Base-by-base conservation (phyloP, 2,329 filamentous ascomycete genomes). In the Ceratocystis smalleyi region DNA sequence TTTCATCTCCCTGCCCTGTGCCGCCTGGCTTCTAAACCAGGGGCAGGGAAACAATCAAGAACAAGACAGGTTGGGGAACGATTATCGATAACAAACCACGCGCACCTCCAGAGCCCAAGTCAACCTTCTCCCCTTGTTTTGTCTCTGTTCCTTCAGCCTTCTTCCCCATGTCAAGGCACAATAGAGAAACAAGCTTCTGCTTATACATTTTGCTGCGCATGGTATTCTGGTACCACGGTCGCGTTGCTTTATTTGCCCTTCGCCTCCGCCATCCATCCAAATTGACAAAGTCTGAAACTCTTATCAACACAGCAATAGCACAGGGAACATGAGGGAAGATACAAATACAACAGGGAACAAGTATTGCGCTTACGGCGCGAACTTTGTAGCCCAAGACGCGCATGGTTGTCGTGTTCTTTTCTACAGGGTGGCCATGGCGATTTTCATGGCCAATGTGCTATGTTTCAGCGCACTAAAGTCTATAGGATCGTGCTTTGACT, bases 81-180 rank as follows among this genome's bases (percentile, higher is more conserved):
- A 27, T 22, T 24, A 22, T 57, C 27, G 27, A 51, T 8, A 27
- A 40, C 47, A 51, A 7, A 51, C 2, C 7, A n/a, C 15, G 8
- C 27, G 32, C 54, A 27, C 24, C 27, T 17, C 7, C 54, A 10
- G 47, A 22, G 47, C 4, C 47, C 12, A 22, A 27, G 22, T 51
- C 47, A 51, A 24, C 24, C 7, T 24, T 15, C 19, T 27, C 27
- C 54, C 54, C 54, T 30, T 57, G 17, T 27, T 57, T 30, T 57
- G 54, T 57, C 54, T 57, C 54, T 27, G 15, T 57, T 57, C 54
- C 54, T 57, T 57, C 54, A 57, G 54, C 54, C 54, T 35, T 57
- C 30, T 57, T 57, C 32, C n/a, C n/a, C 54, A 35, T 57, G 54
- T 17, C 54, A 30, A 35, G 24, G 54, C 17, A 57, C 1, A 8